Base-by-base conservation (phyloP, 2,329 filamentous ascomycete species). In the Boeremia lycopersici region DNA sequence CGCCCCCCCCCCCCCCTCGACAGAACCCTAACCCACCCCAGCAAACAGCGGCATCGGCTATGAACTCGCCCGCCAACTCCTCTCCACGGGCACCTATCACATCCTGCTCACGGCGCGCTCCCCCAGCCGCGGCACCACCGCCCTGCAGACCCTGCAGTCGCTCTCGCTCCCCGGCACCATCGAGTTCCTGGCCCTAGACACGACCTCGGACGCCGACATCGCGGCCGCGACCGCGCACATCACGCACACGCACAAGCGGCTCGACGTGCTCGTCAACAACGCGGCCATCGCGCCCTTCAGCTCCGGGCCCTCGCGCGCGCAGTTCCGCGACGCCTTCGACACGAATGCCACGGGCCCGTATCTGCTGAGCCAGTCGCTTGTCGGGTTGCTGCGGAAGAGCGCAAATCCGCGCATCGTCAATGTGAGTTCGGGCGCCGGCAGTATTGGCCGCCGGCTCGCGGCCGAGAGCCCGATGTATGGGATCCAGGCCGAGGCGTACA, bases 11-110 rank as follows among this genome's bases (percentile, higher is more conserved):
- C 31, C 4, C 13, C 4, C 23, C 39, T 17, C 11, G 4, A 13
- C 10, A n/a, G 3, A 19, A 17, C 11, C 46, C 36, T 46, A 13
- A 52, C 12, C 9, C 0, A 8, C 6, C 19, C 9, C 30, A 53
- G 49, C 49, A 17, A 83, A 79, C 60, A 75, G 74, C 48, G 81
- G 81, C 47, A 81, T 83, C 25, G 81, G 81, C 28, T 77, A 76
- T 54, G 79, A 80, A 51, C 73, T 79, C 9, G 76, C 75, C 6
- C 70, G 73, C 45, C 68, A 75, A 33, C 71, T 77, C 2, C 72
- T 79, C 8, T 60, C 74, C 3, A 61, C 72, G 33, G 68, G 65
- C 70, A 63, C 60, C n/a, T 76, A 77, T 56, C 64, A 70, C 40
- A 63, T 72, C 6, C 56, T 71, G 8, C 35, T 72, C 6, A 55